These are phyloP conservation scores for Ophiostoma sp. DNA, from an alignment of 2,329 filamentous ascomycete species.

Conservation along the genomic window DNA sequence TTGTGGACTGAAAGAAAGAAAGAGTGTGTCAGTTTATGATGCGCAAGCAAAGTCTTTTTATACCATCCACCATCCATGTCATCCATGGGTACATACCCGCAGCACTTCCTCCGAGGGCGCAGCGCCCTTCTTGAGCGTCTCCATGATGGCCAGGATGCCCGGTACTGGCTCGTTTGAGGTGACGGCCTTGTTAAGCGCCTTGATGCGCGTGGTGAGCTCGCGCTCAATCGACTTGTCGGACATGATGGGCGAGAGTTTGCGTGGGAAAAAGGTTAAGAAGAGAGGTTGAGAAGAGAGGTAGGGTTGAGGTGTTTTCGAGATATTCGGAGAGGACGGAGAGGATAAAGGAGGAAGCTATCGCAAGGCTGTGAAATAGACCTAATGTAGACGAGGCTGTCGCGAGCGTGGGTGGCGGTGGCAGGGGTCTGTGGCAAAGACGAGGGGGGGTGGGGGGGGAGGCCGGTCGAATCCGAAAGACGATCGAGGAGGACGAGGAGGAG, in stretches of 20 bases:
- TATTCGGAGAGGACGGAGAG: not conserved
- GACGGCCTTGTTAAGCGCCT: constrained; percentile 77
- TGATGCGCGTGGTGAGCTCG: constrained; percentile 75
- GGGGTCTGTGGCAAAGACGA: not conserved
- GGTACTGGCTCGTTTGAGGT: constrained; percentile 71
- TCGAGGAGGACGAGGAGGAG: not conserved
- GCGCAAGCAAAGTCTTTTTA: not conserved
- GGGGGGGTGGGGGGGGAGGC: not conserved
- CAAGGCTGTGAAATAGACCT: not conserved
- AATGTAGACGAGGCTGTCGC: not conserved
- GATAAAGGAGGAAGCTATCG: not conserved
- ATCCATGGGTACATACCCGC: constrained; percentile 56
- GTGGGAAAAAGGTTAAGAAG: not conserved
- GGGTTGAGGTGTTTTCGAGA: not conserved
- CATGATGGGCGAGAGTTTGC: not conserved
- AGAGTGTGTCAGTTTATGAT: not conserved
- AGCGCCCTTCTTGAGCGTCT: constrained; percentile 76
- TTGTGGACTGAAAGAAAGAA: constrained; percentile 61
- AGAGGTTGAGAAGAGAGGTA: not conserved
- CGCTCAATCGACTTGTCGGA: constrained; percentile 58
- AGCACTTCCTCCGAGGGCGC: constrained; percentile 86
- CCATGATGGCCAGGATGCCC: constrained; percentile 72
- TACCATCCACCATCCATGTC: too few species aligned
- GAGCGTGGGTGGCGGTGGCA: not conserved
- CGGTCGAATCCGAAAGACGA: not conserved